Evolutionary conservation across 305 asterid genomes (phyloP).

Genomic region (Solanum aculeatissimum): DNA sequence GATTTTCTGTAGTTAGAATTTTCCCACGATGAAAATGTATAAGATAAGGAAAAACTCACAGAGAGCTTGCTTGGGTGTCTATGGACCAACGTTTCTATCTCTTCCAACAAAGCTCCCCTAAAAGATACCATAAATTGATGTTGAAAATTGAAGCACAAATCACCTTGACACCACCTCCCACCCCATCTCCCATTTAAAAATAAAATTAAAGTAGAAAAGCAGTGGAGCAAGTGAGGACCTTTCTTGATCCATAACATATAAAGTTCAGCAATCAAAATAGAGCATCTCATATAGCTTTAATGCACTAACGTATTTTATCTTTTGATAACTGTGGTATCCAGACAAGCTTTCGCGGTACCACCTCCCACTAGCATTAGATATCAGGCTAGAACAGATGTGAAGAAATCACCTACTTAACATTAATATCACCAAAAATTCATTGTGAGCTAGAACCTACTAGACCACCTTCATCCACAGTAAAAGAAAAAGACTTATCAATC

Average conservation of each 20-base stretch:
- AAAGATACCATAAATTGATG: neutral
- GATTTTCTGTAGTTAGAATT: neutral
- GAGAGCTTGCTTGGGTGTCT: slow-evolving; percentile 86
- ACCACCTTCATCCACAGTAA: neutral
- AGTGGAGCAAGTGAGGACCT: neutral
- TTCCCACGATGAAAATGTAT: neutral
- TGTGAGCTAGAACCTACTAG: neutral
- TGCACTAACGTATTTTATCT: neutral
- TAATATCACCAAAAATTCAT: neutral
- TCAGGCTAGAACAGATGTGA: no score
- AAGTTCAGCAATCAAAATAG: neutral
- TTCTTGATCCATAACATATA: neutral
- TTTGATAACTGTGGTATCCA: no score
- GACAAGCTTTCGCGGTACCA: no score
- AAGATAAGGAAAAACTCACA: slow-evolving; percentile 29
- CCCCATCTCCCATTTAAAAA: neutral
- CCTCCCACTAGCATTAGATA: no score
- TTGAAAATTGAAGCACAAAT: neutral
- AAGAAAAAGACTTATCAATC: neutral
- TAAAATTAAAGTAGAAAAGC: neutral
- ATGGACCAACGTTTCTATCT: slow-evolving; percentile 75
- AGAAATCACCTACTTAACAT: neutral
- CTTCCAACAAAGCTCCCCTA: slow-evolving; percentile 80
- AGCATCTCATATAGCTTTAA: neutral
- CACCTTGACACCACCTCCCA: neutral